Conservation (phyloP, 768 basidiomycete species). For the Hemileccinum rubropunctum region DNA sequence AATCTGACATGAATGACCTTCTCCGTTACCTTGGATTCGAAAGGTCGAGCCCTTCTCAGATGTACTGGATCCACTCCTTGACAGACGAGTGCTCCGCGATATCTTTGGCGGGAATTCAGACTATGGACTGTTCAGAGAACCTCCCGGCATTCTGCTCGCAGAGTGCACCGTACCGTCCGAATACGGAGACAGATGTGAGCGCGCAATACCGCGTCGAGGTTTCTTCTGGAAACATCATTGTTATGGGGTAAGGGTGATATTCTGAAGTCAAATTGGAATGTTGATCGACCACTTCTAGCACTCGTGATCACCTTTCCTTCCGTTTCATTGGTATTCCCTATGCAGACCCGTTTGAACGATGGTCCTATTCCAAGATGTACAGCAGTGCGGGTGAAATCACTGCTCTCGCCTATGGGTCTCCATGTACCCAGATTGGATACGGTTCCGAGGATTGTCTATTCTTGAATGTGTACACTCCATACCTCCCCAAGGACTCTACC, state of each 20-base stretch:
- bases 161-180: not conserved
- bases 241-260: constrained; percentile 4
- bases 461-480: constrained; percentile 43
- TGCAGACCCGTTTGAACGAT: constrained; percentile 40
- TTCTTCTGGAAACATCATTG: not conserved
- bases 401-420: constrained; percentile 30
- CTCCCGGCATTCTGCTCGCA: constrained; percentile 10
- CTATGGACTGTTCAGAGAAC: not conserved
- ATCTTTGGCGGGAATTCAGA: constrained; percentile 4
- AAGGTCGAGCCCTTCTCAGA: constrained; percentile 1
- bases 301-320: constrained; percentile 43
- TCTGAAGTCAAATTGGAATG: not conserved
- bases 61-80: constrained; percentile 8
- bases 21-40: constrained; percentile 10
- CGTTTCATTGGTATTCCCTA: constrained; percentile 52
- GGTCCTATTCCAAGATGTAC: constrained; percentile 39
- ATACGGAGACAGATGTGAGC: constrained; percentile 4
- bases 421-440: constrained; percentile 31
- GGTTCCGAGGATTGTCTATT: constrained; percentile 39
- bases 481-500: constrained; percentile 25
- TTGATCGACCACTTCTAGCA: constrained; percentile 23
- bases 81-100: constrained; percentile 4
- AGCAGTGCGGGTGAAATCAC: constrained; percentile 27
- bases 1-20: constrained; percentile 5
- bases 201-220: constrained; percentile 7